These are phyloP conservation scores for Zymoseptoria pseudotritici DNA, from an alignment of 2,329 filamentous ascomycete genomes.

Conservation along the genomic window DNA sequence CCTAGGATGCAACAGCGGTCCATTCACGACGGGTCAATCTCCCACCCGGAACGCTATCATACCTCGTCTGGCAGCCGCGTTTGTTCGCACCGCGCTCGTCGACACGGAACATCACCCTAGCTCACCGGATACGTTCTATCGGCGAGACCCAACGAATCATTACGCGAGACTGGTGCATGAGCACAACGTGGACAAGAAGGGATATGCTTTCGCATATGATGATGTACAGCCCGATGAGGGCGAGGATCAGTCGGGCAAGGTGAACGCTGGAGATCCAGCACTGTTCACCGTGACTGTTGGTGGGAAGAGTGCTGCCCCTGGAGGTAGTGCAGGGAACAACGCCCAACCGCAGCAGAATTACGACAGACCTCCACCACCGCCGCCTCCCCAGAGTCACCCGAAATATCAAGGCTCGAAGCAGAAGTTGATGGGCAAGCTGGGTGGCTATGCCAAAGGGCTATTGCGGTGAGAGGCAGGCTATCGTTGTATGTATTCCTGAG, in stretches of 20 bases:
- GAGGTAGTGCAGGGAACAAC: conserved; percentile 1
- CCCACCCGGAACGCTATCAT: conserved; percentile 53
- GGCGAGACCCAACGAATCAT: conserved; percentile 41
- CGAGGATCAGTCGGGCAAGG: conserved; percentile 48
- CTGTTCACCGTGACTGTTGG: conserved; percentile 31
- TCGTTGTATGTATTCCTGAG: neutral
- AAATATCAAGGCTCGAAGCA: neutral
- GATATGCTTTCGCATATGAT: conserved; percentile 59
- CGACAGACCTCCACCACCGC: conserved; percentile 12
- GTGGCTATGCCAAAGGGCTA: conserved; percentile 3
- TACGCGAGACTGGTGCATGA: conserved; percentile 56
- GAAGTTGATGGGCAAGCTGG: conserved; percentile 2
- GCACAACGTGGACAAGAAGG: conserved; percentile 51
- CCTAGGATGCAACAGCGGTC: conserved; percentile 59
- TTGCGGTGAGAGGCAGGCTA: neutral
- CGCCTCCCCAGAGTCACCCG: conserved; percentile 6
- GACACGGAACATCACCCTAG: conserved; percentile 34
- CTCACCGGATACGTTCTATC: conserved; percentile 29
- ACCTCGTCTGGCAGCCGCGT: conserved; percentile 67
- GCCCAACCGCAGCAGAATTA: conserved; percentile 6
- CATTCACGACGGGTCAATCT: conserved; percentile 46
- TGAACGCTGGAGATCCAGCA: conserved; percentile 41
- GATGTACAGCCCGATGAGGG: conserved; percentile 56
- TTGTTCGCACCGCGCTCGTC: conserved; percentile 67
- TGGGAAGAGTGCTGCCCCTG: conserved; percentile 11